These are phyloP conservation scores for Erigeron philadelphicus DNA, from an alignment of 140 eudicot genomes.

Conservation along the genomic window DNA sequence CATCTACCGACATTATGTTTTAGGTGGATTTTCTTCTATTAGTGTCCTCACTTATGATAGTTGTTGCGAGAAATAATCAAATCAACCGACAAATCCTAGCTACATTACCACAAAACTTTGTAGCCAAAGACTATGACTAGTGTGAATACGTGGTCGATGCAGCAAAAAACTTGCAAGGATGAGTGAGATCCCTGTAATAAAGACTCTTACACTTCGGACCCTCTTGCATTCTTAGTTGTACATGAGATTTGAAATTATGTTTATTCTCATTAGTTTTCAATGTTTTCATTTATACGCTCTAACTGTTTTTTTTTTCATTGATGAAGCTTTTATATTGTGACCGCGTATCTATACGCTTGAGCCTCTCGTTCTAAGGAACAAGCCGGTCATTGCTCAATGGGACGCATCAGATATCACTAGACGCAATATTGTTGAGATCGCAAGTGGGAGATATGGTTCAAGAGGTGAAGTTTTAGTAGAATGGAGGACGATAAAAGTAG, in stretches of 20 bases:
- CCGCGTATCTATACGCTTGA: background rate
- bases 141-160: too few relatives aligned
- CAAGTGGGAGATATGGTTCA: background rate
- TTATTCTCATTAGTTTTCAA: too few relatives aligned
- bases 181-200: too few relatives aligned
- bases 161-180: too few relatives aligned
- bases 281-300: too few relatives aligned
- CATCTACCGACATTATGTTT: background rate
- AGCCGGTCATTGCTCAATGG: background rate
- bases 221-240: too few relatives aligned
- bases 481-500: background rate
- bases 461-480: background rate
- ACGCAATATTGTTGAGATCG: background rate
- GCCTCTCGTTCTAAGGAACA: background rate
- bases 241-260: too few relatives aligned
- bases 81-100: conserved; percentile 1
- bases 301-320: too few relatives aligned
- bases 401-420: background rate
- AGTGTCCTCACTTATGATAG: background rate
- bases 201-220: too few relatives aligned
- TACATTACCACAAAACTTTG: background rate
- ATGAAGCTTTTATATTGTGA: background rate
- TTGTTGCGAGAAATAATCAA: background rate
- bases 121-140: background rate
- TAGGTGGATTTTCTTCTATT: background rate